phyloP scores from a whole-genome alignment of 2,329 filamentous ascomycete species.

The Apiospora koreana region DNA sequence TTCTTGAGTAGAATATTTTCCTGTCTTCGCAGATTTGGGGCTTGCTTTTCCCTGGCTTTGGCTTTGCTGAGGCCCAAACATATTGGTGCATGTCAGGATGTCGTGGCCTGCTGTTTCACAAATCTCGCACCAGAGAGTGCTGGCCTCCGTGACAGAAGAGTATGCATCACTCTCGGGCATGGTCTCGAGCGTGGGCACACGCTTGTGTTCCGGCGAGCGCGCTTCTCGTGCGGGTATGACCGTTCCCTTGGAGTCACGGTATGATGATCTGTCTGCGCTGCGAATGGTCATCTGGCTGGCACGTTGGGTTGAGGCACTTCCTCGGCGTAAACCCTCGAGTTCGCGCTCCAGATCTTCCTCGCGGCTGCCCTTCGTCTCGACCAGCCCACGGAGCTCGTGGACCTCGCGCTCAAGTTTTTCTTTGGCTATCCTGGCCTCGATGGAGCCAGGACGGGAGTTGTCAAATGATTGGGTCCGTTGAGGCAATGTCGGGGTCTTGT shows the following conservation, averaged over 20 bases:
- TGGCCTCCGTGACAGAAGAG: slow-evolving; percentile 71
- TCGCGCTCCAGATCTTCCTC: slow-evolving; percentile 89
- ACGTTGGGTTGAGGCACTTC: slow-evolving; percentile 44
- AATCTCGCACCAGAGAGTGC: slow-evolving; percentile 88
- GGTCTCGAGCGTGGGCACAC: slow-evolving; percentile 60
- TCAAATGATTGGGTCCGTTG: slow-evolving; percentile 39
- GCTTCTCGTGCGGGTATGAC: slow-evolving; percentile 58
- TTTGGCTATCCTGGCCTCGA: slow-evolving; percentile 57
- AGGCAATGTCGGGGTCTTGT: slow-evolving; percentile 33
- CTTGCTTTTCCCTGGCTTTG: background rate
- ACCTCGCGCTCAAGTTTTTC: slow-evolving; percentile 81
- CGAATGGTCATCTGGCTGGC: slow-evolving; percentile 51
- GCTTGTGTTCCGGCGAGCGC: slow-evolving; percentile 50
- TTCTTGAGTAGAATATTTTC: slow-evolving; percentile 37
- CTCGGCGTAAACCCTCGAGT: slow-evolving; percentile 64
- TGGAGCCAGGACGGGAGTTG: slow-evolving; percentile 46
- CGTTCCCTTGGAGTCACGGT: slow-evolving; percentile 67
- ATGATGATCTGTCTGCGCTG: slow-evolving; percentile 57
- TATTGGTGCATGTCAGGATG: slow-evolving; percentile 90
- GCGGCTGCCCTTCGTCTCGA: slow-evolving; percentile 70
- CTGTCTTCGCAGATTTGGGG: slow-evolving; percentile 19
- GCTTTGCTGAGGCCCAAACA: slow-evolving; percentile 61
- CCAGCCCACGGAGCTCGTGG: slow-evolving; percentile 70
- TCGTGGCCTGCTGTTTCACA: slow-evolving; percentile 92
- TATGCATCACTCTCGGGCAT: slow-evolving; percentile 72